These are phyloP conservation scores for Nadsonia commutata DNA, from an alignment of 1,139 yeast species.

Conservation along the genomic window DNA sequence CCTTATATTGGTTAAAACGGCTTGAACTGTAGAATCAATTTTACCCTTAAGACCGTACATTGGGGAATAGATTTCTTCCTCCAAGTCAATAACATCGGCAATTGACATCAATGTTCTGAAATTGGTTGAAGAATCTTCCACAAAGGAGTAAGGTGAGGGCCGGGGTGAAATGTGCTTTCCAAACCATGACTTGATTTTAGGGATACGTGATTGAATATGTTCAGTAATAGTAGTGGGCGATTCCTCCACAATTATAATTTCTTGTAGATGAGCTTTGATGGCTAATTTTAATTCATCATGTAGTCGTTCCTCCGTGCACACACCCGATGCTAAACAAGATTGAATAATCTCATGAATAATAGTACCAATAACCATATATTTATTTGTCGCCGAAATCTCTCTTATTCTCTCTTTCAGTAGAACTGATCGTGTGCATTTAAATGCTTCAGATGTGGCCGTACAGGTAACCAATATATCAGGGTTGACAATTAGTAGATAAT, in stretches of 20 bases:
- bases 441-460: conserved; percentile 64
- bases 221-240: conserved; percentile 32
- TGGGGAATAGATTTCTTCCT: conserved; percentile 88
- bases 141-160: conserved; percentile 13
- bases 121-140: conserved; percentile 7
- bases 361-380: conserved; percentile 59
- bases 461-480: conserved; percentile 78
- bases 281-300: conserved; percentile 16
- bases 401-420: conserved; percentile 42
- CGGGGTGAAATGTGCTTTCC: conserved; percentile 25
- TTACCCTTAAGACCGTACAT: conserved; percentile 83
- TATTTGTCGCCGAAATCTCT: conserved; percentile 39
- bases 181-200: conserved; percentile 54
- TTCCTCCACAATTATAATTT: conserved; percentile 44
- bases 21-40: conserved; percentile 72
- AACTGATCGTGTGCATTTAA: conserved; percentile 58
- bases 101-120: conserved; percentile 25
- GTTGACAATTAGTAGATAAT: conserved; percentile 45
- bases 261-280: conserved; percentile 31
- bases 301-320: conserved; percentile 26
- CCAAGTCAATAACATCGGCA: conserved; percentile 60
- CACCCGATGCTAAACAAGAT: conserved; percentile 31
- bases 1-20: conserved; percentile 17
- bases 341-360: conserved; percentile 74
- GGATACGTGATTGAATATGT: conserved; percentile 38